Evolutionary conservation across 345 rosid genomes (phyloP), one percentile per base, ranked within the genome.

Genomic region (Salix caprea): DNA sequence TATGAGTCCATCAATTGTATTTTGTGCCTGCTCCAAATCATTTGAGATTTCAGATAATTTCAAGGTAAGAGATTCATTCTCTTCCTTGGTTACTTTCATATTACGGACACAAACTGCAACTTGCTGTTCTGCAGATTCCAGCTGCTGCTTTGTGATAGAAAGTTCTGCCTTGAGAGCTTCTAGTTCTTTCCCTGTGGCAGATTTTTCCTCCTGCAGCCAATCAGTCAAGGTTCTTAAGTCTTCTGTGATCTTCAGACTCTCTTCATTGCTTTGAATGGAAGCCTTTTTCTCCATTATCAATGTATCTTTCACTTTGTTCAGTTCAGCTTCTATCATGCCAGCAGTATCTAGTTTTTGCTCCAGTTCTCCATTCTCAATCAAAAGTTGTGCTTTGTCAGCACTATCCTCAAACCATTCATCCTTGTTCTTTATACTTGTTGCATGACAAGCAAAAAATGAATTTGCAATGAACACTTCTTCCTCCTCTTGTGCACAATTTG

Each of bases 51-150:
- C 28, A 26, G 28, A 26, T 26, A 26, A 26, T 26, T 26, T 26
- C 28, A 26, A 26, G 28, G 28, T 26, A 26, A 26, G 28, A 26
- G 28, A 26, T 26, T 26, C 28, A 26, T 26, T 26, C 28, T 26
- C 28, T 26, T 26, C 28, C 28, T 26, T 26, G 28, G 28, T 26
- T 26, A 26, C 28, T 26, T 26, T 26, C 28, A 26, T 26, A 26
- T 26, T 26, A 26, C 28, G 28, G 28, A 26, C 28, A 26, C 28
- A 26, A 26, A 26, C 89, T 34, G 76, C 84, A 73, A 81, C 81
- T 77, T 79, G 79, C 78, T 81, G 84, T 76, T 87, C 89, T 40
- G 90, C 77, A 70, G 91, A 87, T 82, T 92, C 96, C 50, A 88
- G 86, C 65, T 80, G 88, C 85, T 86, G 85, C 83, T 84, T 87